Base-by-base conservation (phyloP, 768 basidiomycete genomes). In the Trametes maxima region DNA sequence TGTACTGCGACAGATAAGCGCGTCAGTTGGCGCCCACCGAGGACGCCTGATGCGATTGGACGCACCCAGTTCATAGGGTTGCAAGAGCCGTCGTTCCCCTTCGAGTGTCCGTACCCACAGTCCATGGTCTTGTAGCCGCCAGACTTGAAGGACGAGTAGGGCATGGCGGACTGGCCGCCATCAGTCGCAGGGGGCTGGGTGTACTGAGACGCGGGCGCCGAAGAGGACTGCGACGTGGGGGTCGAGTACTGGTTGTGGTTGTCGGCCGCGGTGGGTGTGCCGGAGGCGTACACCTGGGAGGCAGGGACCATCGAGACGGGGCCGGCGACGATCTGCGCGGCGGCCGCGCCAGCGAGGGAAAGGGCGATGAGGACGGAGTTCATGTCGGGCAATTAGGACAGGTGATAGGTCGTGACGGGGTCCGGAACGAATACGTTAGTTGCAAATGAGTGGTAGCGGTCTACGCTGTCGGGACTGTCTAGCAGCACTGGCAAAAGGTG, bases 391-490 rank as follows among this genome's bases (percentile, higher is more conserved):
- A 55, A 59, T 66, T 66, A 73, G 67, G 69, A 75, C 74, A 74
- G 57, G 44, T 49, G 66, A 67, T 63, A 69, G 28, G 68, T 62
- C 57, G 70, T 69, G 75, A 75, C 73, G 76, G 71, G 75, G 68
- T 70, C 52, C 43, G 65, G 43, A 73, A 71, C 65, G 69, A 62
- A 68, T 70, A 76, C 62, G 62, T 64, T 48, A 76, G 72, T 72
- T 76, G 72, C 70, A 69, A 73, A 70, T 59, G 70, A 69, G 70
- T 73, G 75, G 61, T 70, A 85, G 87, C 87, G 87, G 77, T 89
- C 86, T 83, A 89, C 87, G 87, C 87, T 84, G 75, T 75, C 65
- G 74, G 62, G 77, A 84, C 85, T 86, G 86, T 81, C 87, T 88
- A 78, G 85, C 85, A 88, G 86, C 47, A 24, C 50, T 19, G 39